These are phyloP conservation scores for Aspergillus eucalypticola DNA, from an alignment of 2,329 filamentous ascomycete genomes.

Conservation along the genomic window DNA sequence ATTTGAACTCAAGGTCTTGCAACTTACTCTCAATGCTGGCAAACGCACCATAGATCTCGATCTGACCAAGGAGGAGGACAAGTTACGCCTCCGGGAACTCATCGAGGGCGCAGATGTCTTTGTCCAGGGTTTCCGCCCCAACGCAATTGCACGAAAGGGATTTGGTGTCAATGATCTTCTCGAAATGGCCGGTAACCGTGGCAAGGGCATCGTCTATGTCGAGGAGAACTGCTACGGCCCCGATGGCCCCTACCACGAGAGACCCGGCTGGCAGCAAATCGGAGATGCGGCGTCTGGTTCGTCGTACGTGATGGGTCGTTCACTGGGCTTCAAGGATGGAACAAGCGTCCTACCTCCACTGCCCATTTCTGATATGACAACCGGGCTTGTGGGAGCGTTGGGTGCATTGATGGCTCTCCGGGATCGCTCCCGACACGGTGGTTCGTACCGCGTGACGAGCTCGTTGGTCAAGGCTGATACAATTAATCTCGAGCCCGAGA, in stretches of 20 bases:
- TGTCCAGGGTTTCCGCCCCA: conserved; percentile 55
- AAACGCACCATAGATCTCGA: conserved; percentile 43
- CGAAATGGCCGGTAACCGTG: conserved; percentile 41
- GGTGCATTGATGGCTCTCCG: conserved; percentile 20
- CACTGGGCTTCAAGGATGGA: conserved; percentile 27
- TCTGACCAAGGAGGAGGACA: conserved; percentile 46
- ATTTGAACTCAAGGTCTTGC: conserved; percentile 16
- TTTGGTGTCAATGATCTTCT: conserved; percentile 43
- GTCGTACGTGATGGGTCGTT: conserved; percentile 40
- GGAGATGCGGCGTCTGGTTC: conserved; percentile 46
- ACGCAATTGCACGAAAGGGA: conserved; percentile 37
- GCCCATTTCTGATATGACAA: conserved; percentile 27
- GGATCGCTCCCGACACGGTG: conserved; percentile 20
- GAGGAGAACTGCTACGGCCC: conserved; percentile 56
- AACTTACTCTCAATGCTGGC: conserved; percentile 25
- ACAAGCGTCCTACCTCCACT: conserved; percentile 23
- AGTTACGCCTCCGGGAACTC: conserved; percentile 43
- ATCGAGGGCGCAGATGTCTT: conserved; percentile 55
- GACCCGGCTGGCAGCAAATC: conserved; percentile 56
- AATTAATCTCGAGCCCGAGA: conserved; percentile 31
- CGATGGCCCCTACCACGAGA: conserved; percentile 47
- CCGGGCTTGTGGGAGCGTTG: conserved; percentile 23
- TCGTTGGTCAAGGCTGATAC: conserved; percentile 36
- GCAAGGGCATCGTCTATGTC: conserved; percentile 51
- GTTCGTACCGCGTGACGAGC: conserved; percentile 27